Conservation (phyloP, 768 basidiomycete genomes). For the Termitomyces sp. region DNA sequence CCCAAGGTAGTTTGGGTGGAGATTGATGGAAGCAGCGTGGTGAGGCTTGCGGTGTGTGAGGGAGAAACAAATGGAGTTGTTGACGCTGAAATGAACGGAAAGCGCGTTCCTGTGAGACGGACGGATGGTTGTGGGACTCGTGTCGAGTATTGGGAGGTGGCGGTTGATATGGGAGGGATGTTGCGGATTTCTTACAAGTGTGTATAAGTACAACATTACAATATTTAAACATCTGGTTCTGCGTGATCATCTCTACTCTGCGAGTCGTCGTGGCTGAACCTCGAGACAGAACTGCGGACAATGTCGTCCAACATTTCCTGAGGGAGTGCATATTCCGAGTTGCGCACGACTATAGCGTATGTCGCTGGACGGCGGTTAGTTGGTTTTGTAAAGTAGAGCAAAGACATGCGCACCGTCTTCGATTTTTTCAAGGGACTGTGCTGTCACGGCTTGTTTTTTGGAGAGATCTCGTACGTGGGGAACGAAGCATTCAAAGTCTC, state of each 20-base stretch:
- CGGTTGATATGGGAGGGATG: slow-evolving; percentile 14
- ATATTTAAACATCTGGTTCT: slow-evolving; percentile 11
- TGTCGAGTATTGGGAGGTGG: slow-evolving; percentile 18
- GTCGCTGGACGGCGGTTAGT: slow-evolving; percentile 38
- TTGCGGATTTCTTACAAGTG: slow-evolving; percentile 17
- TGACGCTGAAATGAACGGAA: slow-evolving; percentile 22
- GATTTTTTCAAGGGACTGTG: slow-evolving; percentile 88
- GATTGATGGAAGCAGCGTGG: slow-evolving; percentile 8
- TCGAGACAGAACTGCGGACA: slow-evolving; percentile 44
- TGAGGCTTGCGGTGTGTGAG: slow-evolving; percentile 12
- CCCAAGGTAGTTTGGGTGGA: slow-evolving; percentile 13
- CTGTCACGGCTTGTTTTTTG: slow-evolving; percentile 86
- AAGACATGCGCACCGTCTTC: slow-evolving; percentile 64
- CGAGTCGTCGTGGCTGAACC: slow-evolving; percentile 9
- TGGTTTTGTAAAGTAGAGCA: background rate
- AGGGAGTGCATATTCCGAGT: slow-evolving; percentile 68
- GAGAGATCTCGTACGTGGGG: slow-evolving; percentile 65
- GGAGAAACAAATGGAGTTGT: slow-evolving; percentile 7
- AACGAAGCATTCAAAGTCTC: slow-evolving; percentile 77
- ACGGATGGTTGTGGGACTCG: slow-evolving; percentile 9
- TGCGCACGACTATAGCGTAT: slow-evolving; percentile 67
- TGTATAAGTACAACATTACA: background rate
- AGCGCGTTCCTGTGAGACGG: slow-evolving; percentile 10
- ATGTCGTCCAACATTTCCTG: slow-evolving; percentile 67
- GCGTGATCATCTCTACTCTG: slow-evolving; percentile 17